Evolutionary conservation across 2,329 filamentous ascomycete species (phyloP).

Genomic region (Diaporthe ilicicola): DNA sequence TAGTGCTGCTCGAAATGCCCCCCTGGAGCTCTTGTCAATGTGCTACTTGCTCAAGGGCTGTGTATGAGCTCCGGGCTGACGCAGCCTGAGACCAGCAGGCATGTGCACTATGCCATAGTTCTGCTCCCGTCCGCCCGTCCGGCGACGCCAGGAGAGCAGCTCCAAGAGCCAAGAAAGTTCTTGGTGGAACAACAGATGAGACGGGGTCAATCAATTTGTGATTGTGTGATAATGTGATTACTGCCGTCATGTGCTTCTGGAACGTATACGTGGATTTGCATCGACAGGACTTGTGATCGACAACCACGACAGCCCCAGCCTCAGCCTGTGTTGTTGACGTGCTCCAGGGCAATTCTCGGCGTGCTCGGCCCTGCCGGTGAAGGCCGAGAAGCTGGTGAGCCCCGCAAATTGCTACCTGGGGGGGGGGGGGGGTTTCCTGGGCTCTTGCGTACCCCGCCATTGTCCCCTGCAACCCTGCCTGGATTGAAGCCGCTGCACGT

Average conservation of each 20-base stretch:
- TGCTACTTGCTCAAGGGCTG: background rate
- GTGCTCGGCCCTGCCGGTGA: slow-evolving; percentile 18
- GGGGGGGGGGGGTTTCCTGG: no score
- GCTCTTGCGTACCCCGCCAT: slow-evolving; percentile 10
- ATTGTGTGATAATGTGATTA: background rate
- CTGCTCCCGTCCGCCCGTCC: no score
- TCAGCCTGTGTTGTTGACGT: background rate
- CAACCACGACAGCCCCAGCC: slow-evolving; percentile 5
- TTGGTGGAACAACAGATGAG: background rate
- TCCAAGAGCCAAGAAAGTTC: background rate
- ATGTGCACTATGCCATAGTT: no score
- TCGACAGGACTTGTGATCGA: slow-evolving; percentile 9
- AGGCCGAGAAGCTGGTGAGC: slow-evolving; percentile 1
- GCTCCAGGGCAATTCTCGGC: background rate
- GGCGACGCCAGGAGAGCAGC: background rate
- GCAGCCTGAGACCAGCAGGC: no score
- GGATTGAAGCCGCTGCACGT: background rate
- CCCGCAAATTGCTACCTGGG: background rate
- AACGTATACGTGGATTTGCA: background rate
- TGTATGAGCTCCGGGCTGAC: background rate
- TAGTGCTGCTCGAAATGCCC: background rate
- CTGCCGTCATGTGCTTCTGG: background rate
- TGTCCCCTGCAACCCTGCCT: slow-evolving; percentile 23
- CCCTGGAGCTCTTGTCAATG: background rate
- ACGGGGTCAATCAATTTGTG: background rate